Conservation (phyloP, 805 yeast species). For the Candida ascalaphidarum region DNA sequence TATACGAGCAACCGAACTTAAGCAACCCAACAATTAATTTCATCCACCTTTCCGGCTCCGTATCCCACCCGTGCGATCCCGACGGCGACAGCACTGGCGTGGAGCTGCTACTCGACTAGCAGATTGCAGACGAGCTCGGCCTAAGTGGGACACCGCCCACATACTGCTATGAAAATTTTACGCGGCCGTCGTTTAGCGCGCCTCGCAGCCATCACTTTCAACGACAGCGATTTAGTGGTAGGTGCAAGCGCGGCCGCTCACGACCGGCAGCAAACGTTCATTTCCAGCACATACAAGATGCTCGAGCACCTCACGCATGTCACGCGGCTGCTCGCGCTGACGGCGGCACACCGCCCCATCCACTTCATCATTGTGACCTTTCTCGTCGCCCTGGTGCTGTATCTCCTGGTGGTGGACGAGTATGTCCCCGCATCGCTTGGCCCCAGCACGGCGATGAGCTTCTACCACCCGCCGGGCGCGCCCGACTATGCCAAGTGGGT, state of each 20-base stretch:
- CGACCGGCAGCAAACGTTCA: background rate
- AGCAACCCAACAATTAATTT: no score
- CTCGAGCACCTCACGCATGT: conserved; percentile 20
- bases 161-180: no score
- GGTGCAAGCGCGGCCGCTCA: background rate
- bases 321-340: conserved; percentile 37
- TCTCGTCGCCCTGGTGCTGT: conserved; percentile 70
- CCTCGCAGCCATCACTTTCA: no score
- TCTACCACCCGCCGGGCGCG: conserved; percentile 29
- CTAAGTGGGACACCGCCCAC: no score
- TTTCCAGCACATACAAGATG: conserved; percentile 11
- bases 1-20: no score
- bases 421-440: conserved; percentile 44
- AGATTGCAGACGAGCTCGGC: no score
- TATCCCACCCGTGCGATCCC: no score
- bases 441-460: conserved; percentile 16
- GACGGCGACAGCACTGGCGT: no score
- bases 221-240: no score
- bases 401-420: conserved; percentile 65
- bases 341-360: conserved; percentile 76
- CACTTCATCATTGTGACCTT: conserved; percentile 72
- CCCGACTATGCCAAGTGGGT: conserved; percentile 38
- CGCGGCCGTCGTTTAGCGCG: no score
- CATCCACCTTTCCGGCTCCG: no score
- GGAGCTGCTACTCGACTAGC: no score